These are phyloP conservation scores for Zygoascus sp. DNA, from an alignment of 1,139 yeast genomes.

Conservation along the genomic window DNA sequence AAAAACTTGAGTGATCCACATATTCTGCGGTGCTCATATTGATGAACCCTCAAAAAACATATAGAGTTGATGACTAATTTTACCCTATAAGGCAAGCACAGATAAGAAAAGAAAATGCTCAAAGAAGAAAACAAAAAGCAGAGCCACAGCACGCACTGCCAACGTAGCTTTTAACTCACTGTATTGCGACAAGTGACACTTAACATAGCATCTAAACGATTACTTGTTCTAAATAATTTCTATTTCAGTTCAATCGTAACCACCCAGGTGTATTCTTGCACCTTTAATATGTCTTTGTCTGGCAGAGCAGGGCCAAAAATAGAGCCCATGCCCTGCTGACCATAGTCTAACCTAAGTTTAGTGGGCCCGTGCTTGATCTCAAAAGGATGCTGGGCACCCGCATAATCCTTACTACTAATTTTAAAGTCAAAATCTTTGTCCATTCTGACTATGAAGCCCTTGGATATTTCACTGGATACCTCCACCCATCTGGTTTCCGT, in stretches of 20 bases:
- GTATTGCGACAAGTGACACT: too few relatives aligned
- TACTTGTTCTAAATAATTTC: not conserved
- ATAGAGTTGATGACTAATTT: not conserved
- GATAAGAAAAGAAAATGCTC: not conserved
- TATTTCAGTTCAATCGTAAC: not conserved
- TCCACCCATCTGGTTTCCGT: slow-evolving; percentile 34
- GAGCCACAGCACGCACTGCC: too few relatives aligned
- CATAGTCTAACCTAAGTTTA: slow-evolving; percentile 31
- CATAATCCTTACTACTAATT: slow-evolving; percentile 15
- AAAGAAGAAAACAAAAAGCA: too few relatives aligned
- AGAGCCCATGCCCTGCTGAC: slow-evolving; percentile 36
- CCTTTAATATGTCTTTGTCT: not conserved
- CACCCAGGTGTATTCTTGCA: not conserved
- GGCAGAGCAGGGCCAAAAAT: slow-evolving; percentile 33
- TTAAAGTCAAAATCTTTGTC: slow-evolving; percentile 18
- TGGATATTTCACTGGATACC: slow-evolving; percentile 11
- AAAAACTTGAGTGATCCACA: not conserved
- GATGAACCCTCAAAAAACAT: not conserved
- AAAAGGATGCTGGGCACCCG: slow-evolving; percentile 32
- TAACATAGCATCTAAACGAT: too few relatives aligned
- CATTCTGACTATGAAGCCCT: slow-evolving; percentile 7
- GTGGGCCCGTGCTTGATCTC: slow-evolving; percentile 24
- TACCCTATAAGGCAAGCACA: not conserved
- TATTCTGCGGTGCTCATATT: not conserved
- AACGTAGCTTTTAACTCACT: too few relatives aligned